Evolutionary conservation across 2,329 filamentous ascomycete genomes (phyloP).

Genomic region (Diaporthe destruens): DNA sequence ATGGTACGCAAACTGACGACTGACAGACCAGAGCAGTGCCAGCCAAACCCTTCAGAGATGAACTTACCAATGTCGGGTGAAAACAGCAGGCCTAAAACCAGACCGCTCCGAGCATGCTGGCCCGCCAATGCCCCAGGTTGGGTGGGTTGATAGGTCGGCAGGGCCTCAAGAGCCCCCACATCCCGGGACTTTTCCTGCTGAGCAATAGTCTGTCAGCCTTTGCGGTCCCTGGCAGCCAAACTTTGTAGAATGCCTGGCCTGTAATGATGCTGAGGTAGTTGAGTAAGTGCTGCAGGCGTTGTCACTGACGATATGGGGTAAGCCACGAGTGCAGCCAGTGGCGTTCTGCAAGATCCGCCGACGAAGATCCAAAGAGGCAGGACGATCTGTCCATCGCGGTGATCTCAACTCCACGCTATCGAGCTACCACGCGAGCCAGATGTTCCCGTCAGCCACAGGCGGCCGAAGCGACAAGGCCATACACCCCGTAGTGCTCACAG

Average conservation of each 20-base stretch:
- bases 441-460: slow-evolving; percentile 13
- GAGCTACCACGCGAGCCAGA: slow-evolving; percentile 37
- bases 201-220: background rate
- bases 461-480: slow-evolving; percentile 8
- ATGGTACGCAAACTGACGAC: background rate
- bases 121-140: background rate
- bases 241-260: background rate
- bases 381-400: slow-evolving; percentile 38
- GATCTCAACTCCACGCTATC: slow-evolving; percentile 21
- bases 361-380: slow-evolving; percentile 31
- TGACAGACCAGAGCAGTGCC: background rate
- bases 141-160: background rate
- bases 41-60: background rate
- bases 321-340: slow-evolving; percentile 24
- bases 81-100: background rate
- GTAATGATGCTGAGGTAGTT: background rate
- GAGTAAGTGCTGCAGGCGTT: background rate
- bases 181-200: background rate
- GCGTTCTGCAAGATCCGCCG: slow-evolving; percentile 20
- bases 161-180: background rate
- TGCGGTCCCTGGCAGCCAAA: background rate
- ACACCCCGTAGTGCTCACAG: background rate
- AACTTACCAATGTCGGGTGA: background rate
- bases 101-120: background rate
- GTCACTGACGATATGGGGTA: slow-evolving; percentile 3